A percentile compares a stretch with the other conserved stretches of the same genome.
Evolutionary conservation across 2,329 filamentous ascomycete genomes (phyloP).

Genomic region (Ophiocordyceps robertsii): DNA sequence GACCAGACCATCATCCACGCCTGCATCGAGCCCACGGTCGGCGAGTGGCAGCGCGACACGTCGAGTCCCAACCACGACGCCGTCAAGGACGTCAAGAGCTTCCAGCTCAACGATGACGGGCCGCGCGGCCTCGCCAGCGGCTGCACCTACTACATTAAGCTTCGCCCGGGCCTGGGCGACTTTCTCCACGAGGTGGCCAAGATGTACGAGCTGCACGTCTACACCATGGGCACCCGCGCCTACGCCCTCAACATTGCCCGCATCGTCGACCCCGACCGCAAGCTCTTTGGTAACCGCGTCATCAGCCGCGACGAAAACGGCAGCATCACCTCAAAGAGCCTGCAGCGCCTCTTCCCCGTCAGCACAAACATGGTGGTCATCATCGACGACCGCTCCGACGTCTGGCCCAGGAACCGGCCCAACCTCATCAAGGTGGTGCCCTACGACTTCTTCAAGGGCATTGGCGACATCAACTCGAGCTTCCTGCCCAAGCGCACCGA

Average conservation of each 20-base stretch:
- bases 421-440: constrained; percentile 92
- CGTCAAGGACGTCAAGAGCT: constrained; percentile 75
- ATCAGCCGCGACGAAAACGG: constrained; percentile 96
- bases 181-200: constrained; percentile 69
- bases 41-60: constrained; percentile 85
- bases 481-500: constrained; percentile 73
- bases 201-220: constrained; percentile 91
- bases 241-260: constrained; percentile 86
- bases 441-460: constrained; percentile 96
- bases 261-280: constrained; percentile 81
- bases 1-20: constrained; percentile 99
- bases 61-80: constrained; percentile 83
- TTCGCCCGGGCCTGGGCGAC: constrained; percentile 70
- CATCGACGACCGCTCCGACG: constrained; percentile 92
- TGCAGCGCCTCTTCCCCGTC: constrained; percentile 85
- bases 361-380: constrained; percentile 99
- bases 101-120: constrained; percentile 80
- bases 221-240: constrained; percentile 97
- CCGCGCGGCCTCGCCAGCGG: constrained; percentile 53
- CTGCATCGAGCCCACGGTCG: constrained; percentile 90
- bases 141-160: constrained; percentile 98
- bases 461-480: constrained; percentile 96
- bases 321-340: constrained; percentile 77
- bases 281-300: constrained; percentile 85
- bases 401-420: constrained; percentile 80